A percentile compares a stretch with the other conserved stretches of the same genome.
Evolutionary conservation across 441 rosid genomes (phyloP).

Genomic region (Populus hybrid): DNA sequence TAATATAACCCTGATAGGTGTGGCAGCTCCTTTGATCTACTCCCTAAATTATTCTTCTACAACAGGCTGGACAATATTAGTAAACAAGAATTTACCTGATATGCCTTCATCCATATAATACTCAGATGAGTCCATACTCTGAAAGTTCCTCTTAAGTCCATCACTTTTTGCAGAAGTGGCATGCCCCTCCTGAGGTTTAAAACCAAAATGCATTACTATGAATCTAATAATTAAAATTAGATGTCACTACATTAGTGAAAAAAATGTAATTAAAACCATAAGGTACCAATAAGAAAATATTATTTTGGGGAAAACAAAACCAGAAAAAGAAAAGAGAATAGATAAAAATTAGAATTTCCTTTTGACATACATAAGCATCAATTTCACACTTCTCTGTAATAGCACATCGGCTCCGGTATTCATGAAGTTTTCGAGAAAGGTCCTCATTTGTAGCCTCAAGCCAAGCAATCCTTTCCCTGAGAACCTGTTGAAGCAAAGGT

Average conservation of each 20-base stretch:
- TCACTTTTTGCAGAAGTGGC: slow-evolving; percentile 61
- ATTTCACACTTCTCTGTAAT: slow-evolving; percentile 55
- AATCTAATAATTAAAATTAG: background rate
- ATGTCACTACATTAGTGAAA: background rate
- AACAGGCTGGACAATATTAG: background rate
- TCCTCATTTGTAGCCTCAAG: slow-evolving; percentile 94
- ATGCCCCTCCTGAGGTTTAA: slow-evolving; percentile 54
- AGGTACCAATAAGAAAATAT: background rate
- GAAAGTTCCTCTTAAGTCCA: slow-evolving; percentile 78
- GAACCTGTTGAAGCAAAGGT: slow-evolving; percentile 40
- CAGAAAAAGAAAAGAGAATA: background rate
- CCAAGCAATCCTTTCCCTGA: slow-evolving; percentile 88
- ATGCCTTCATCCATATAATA: slow-evolving; percentile 77
- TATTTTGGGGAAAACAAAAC: background rate
- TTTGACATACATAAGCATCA: slow-evolving; percentile 64
- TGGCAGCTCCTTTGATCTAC: background rate
- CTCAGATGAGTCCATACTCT: slow-evolving; percentile 70
- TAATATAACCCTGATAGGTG: too few species aligned
- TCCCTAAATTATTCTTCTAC: background rate
- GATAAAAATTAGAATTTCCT: slow-evolving; percentile 1
- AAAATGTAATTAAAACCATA: background rate
- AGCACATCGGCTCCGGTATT: slow-evolving; percentile 66
- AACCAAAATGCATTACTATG: background rate
- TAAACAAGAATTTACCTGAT: slow-evolving; percentile 39
- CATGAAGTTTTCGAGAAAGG: slow-evolving; percentile 90